Base-by-base conservation (phyloP, 2,329 filamentous ascomycete genomes). In the Colletotrichum eleusines region DNA sequence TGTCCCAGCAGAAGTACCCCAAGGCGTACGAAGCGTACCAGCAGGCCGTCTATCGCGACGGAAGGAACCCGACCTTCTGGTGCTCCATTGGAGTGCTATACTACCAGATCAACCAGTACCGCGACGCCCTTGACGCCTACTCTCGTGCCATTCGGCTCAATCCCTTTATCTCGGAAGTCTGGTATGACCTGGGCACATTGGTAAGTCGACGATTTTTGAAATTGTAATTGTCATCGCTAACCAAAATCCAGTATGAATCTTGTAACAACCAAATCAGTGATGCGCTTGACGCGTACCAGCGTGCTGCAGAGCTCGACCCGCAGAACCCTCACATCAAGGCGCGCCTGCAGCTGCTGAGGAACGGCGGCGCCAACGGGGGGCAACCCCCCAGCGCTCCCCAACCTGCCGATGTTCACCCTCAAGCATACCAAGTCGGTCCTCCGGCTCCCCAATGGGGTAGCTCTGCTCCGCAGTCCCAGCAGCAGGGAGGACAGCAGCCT, bases 21-120 rank as follows among this genome's bases (percentile, higher is more conserved):
- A 98, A 98, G 81, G 96, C 96, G 0, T 98, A 98, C 77, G 96
- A 99, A 79, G 95, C 96, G 7, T 98, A 98, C 81, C 96, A 99
- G 80, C 96, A 99, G 84, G 96, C 96, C 3, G 96, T 99, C 48
- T 99, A 99, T 79, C 94, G 96, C 68, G 96, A 99, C 80, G 96
- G 96, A 42, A 92, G 96, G 75, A 98, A 98, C 80, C 96, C 96
- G 23, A 98, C 96, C 2, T 99, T 98, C 85, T 99, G 96, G 96
- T 98, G 96, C 85, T 98, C 95, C 12, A 99, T 99, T 79, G 96
- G 96, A 80, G 96, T 99, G 20, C 88, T 99, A 71, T 99, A 99
- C 81, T 99, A 98, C 84, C 96, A 98, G 83, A 99, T 99, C 85
- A 99, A 98, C 82, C 96, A 99, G 84, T 99, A 99, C 83, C 91